Base-by-base conservation (phyloP, 495 filamentous ascomycete genomes). In the Hyaloscypha hepaticicola region DNA sequence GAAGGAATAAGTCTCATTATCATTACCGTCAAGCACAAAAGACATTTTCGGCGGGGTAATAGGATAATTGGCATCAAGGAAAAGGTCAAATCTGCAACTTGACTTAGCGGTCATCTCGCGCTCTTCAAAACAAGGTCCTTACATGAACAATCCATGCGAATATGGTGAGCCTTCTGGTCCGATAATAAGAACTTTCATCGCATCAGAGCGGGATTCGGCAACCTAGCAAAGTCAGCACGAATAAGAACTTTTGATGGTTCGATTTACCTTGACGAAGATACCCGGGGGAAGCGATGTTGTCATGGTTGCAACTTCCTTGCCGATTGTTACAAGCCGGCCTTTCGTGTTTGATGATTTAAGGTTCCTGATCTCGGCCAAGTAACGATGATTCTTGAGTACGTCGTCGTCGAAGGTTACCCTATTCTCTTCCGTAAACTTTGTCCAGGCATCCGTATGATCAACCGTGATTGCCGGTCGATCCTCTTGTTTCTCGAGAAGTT, bases 91-190 rank as follows among this genome's bases (percentile, higher is more conserved):
- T 59, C 74, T 76, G 29, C 0, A 26, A 21, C n/a, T n/a, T 22
- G 50, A 38, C 56, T 50, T 45, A 53, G 58, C 50, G 2, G 21
- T 26, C 8, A 31, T 33, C 22, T 6, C 5, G 2, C 9, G 0
- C 22, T 7, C 14, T 28, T 60, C 28, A 16, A 58, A 33, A 16
- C 14, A 0, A 45, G 38, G 14, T 45, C 16, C 73, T 50, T 64
- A 76, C 71, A 85, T 86, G 70, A 87, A 88, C 14, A 87, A 66
- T 0, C 85, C 86, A 48, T 82, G 72, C 66, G 86, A 82, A 77
- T 89, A 88, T 16, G 86, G 86, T 11, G 86, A 87, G 11, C 72
- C 78, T 14, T 66, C 68, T 3, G 85, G 83, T 0, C 85, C 86
- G 9, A 83, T 70, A 27, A 89, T 87, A 65, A 89, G 60, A 25